Base-by-base conservation (phyloP, 192 early-diverging fungal genomes). In the Phlyctochytrium planicorne region DNA sequence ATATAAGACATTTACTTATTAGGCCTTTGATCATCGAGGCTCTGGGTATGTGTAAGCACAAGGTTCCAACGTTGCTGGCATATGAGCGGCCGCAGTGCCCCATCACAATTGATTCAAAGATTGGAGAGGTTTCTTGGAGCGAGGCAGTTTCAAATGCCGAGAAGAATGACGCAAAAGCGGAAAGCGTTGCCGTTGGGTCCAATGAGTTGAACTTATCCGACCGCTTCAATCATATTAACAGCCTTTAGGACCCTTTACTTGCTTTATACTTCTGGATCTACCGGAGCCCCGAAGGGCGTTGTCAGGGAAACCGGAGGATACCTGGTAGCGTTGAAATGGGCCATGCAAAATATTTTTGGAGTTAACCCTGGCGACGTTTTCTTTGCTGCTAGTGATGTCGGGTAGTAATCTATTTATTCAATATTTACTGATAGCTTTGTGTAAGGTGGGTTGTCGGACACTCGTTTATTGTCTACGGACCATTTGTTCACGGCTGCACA, bases 401-500 rank as follows among this genome's bases (percentile, higher is more conserved):
- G 92, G 36, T 36, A 47, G 17, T 52, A 27, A 23, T 31, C 70
- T 17, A 30, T 16, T 23, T n/a, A n/a, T n/a, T n/a, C n/a, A n/a
- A n/a, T n/a, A n/a, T n/a, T n/a, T n/a, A n/a, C n/a, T n/a, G n/a
- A n/a, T n/a, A n/a, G n/a, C n/a, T n/a, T n/a, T n/a, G n/a, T n/a
- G n/a, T n/a, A 33, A 68, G 67, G 17, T 95, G 93, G 94, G 88
- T 89, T 17, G 89, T 93, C 6, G 93, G 94, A 52, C 91, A 93
- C 69, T 88, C 85, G 6, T 94, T 90, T 65, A 88, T 91, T 29
- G 84, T 89, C 14, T 94, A 94, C 62, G 93, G 87, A 0, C 94
- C 93, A 29, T 75, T 96, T 56, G 62, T 93, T 14, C 76, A 82
- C 31, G 93, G 94, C 25, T 84, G 84, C 59, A 90, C 88, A 1